phyloP scores from a whole-genome alignment of 371 early-diverging fungal genomes.

The Apophysomyces variabilis region DNA sequence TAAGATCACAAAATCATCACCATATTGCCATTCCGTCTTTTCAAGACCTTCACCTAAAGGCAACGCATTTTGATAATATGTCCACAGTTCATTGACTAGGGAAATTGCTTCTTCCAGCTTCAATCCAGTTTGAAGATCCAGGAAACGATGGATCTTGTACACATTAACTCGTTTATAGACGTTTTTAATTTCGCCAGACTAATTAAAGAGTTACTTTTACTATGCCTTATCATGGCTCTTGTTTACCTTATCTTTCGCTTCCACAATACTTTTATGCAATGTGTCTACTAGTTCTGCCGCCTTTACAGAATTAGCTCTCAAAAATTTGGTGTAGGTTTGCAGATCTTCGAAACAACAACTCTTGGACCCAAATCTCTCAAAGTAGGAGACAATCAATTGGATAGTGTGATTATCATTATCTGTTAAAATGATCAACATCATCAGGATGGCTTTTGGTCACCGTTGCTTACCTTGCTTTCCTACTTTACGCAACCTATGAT shows the following conservation, averaged over 20 bases:
- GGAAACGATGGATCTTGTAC: constrained; percentile 57
- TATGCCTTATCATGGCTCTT: neutral
- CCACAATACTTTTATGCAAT: constrained; percentile 37
- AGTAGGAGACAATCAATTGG: constrained; percentile 61
- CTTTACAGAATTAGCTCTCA: constrained; percentile 28
- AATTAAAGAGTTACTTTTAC: neutral
- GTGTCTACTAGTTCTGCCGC: constrained; percentile 40
- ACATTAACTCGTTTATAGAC: constrained; percentile 57
- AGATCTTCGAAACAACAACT: constrained; percentile 83
- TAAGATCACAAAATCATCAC: constrained; percentile 80
- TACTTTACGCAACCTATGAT: constrained; percentile 43
- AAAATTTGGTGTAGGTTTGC: constrained; percentile 55
- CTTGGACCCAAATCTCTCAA: constrained; percentile 70
- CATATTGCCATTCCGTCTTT: constrained; percentile 78
- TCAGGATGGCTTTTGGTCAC: constrained; percentile 5
- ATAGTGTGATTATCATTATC: constrained; percentile 37
- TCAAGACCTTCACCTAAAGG: constrained; percentile 69
- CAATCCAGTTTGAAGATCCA: constrained; percentile 37
- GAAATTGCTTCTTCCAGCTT: constrained; percentile 13
- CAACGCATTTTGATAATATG: constrained; percentile 60
- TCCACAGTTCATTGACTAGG: constrained; percentile 56
- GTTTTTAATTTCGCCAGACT: constrained; percentile 39
- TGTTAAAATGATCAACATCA: constrained; percentile 14
- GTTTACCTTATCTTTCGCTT: constrained; percentile 40
- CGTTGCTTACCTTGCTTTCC: constrained; percentile 20